These are phyloP conservation scores for Mycena leptocephala DNA, from an alignment of 768 basidiomycete species.

Conservation along the genomic window DNA sequence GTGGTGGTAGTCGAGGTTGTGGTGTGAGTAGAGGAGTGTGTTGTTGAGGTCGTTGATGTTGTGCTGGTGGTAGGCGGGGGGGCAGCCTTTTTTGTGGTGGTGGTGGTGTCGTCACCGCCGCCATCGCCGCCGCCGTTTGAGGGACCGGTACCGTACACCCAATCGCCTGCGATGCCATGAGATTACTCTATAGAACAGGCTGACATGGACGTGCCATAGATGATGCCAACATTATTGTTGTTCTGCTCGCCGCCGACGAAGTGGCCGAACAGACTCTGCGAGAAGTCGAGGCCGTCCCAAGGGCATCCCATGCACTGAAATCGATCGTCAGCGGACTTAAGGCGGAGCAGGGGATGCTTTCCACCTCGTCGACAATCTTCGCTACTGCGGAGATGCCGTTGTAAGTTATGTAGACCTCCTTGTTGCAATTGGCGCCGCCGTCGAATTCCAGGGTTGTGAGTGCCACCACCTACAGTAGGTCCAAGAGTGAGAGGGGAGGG, in stretches of 20 bases:
- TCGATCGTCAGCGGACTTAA: not conserved
- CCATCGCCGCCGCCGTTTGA: not conserved
- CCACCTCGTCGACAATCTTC: slow-evolving; percentile 52
- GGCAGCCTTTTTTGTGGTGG: not conserved
- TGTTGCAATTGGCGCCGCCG: slow-evolving; percentile 50
- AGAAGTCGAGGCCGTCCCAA: slow-evolving; percentile 54
- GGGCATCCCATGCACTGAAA: slow-evolving; percentile 51
- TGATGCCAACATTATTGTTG: not conserved
- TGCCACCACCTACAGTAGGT: slow-evolving; percentile 28
- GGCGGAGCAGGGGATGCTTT: not conserved
- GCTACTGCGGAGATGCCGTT: slow-evolving; percentile 49
- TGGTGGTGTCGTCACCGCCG: not conserved
- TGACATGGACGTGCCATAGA: slow-evolving; percentile 8
- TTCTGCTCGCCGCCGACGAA: slow-evolving; percentile 46
- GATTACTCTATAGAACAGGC: too few species aligned
- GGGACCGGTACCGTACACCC: too few species aligned
- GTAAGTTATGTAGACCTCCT: slow-evolving; percentile 52
- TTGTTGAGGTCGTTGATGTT: slow-evolving; percentile 11
- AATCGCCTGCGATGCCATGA: too few species aligned
- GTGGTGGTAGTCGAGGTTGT: not conserved
- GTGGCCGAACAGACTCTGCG: slow-evolving; percentile 53
- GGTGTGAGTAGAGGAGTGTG: not conserved
- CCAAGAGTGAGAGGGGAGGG: not conserved
- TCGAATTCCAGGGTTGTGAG: slow-evolving; percentile 38
- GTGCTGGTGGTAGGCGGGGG: not conserved